Evolutionary conservation across 768 basidiomycete species (phyloP).

Genomic region (Tricholoma sp.): DNA sequence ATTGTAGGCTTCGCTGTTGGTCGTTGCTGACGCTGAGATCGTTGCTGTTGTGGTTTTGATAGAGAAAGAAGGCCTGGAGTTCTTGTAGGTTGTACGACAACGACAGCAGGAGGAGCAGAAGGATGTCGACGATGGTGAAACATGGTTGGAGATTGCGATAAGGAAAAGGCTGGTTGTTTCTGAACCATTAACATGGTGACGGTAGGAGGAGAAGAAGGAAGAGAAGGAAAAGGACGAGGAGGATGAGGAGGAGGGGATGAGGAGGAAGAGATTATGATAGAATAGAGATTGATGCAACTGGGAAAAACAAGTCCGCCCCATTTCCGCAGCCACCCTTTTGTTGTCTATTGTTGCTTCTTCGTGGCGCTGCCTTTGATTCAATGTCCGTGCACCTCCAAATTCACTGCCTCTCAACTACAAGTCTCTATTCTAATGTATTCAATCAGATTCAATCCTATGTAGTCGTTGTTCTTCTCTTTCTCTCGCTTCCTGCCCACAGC

Average conservation of each 20-base stretch:
- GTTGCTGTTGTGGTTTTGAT: slow-evolving; percentile 41
- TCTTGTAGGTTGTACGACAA: slow-evolving; percentile 64
- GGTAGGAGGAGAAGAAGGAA: slow-evolving; percentile 11
- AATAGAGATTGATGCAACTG: not conserved
- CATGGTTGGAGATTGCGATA: slow-evolving; percentile 14
- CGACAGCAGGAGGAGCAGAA: slow-evolving; percentile 62
- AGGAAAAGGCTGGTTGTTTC: slow-evolving; percentile 35
- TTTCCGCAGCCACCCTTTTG: slow-evolving; percentile 11
- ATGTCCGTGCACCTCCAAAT: not conserved
- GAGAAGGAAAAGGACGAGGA: slow-evolving; percentile 13
- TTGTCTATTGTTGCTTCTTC: slow-evolving; percentile 19
- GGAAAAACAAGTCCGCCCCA: slow-evolving; percentile 2
- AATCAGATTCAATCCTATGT: not conserved
- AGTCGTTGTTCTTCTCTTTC: too few species aligned
- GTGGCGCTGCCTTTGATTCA: slow-evolving; percentile 13
- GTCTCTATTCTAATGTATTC: too few species aligned
- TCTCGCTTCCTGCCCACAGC: too few species aligned
- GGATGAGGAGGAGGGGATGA: slow-evolving; percentile 8
- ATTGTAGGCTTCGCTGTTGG: slow-evolving; percentile 29
- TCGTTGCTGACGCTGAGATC: slow-evolving; percentile 29
- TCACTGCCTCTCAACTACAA: too few species aligned
- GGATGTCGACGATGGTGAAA: slow-evolving; percentile 57
- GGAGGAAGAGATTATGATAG: not conserved
- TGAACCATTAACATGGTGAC: slow-evolving; percentile 45
- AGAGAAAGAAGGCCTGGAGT: slow-evolving; percentile 71